A percentile compares a stretch with the other conserved stretches of the same genome.
Conservation (phyloP, 106 monocot species). For the Platanthera guangdongensis region DNA sequence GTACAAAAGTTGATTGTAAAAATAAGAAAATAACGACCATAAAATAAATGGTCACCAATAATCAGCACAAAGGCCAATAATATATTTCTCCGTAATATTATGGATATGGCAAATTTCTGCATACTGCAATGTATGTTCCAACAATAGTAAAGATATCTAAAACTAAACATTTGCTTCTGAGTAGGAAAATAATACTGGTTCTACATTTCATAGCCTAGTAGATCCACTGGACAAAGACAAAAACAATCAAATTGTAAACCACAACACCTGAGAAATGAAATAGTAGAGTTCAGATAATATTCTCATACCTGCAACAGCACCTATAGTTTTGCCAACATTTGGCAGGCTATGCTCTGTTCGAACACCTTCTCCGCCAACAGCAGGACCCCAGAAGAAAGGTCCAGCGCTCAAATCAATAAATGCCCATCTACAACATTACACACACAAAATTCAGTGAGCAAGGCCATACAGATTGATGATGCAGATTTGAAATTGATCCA, state of each 20-base stretch:
- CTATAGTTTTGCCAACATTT: conserved; percentile 80
- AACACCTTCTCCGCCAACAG: conserved; percentile 98
- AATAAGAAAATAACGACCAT: background rate
- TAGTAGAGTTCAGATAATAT: background rate
- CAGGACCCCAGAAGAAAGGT: conserved; percentile 96
- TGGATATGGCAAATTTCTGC: background rate
- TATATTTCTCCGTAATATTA: background rate
- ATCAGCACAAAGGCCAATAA: background rate
- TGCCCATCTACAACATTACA: conserved; percentile 65
- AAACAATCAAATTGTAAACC: background rate
- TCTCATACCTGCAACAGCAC: conserved; percentile 62
- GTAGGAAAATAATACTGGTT: background rate
- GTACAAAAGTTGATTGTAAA: background rate
- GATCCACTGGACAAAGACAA: background rate
- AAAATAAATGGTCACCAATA: background rate
- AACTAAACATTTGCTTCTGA: background rate
- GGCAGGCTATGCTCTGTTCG: conserved; percentile 84
- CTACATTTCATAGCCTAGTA: background rate
- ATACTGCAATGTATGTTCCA: background rate
- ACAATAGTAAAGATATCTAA: background rate
- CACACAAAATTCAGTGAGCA: conserved; percentile 2
- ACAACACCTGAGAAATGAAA: background rate
- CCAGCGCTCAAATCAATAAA: conserved; percentile 96
- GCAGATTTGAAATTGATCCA: conserved; percentile 4
- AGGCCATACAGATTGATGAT: background rate